These are phyloP conservation scores for Heritiera littoralis DNA, from an alignment of 345 rosid species.

Conservation along the genomic window DNA sequence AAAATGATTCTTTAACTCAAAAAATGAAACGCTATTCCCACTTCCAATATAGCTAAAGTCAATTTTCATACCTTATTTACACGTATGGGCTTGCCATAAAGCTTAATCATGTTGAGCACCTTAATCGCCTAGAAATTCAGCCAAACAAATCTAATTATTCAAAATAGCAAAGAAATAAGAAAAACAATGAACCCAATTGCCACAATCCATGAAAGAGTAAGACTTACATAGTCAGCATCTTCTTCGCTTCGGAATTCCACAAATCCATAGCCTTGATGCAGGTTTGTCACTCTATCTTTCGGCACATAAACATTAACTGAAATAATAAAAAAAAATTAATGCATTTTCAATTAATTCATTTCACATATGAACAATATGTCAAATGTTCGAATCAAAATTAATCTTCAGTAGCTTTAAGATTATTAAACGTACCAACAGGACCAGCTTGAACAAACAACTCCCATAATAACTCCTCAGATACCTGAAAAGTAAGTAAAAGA, in stretches of 20 bases:
- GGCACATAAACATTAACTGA: constrained; percentile 95
- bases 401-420: neutral
- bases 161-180: no score
- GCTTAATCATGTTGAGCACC: no score
- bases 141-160: no score
- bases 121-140: no score
- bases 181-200: no score
- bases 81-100: no score
- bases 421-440: constrained; percentile 71
- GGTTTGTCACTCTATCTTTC: constrained; percentile 93
- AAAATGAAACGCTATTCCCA: no score
- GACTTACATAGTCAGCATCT: constrained; percentile 60
- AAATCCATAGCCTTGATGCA: constrained; percentile 93
- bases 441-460: constrained; percentile 96
- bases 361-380: constrained; percentile 36
- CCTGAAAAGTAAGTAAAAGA: constrained; percentile 28
- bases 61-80: no score
- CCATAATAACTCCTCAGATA: constrained; percentile 90
- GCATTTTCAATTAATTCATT: neutral
- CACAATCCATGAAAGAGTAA: no score
- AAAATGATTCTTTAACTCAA: no score
- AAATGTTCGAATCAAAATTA: neutral
- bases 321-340: constrained; percentile 9
- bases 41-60: no score
- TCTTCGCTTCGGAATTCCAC: constrained; percentile 93